Evolutionary conservation across 306 rosid genomes (phyloP).

Genomic region (Glycyrrhiza uralensis): DNA sequence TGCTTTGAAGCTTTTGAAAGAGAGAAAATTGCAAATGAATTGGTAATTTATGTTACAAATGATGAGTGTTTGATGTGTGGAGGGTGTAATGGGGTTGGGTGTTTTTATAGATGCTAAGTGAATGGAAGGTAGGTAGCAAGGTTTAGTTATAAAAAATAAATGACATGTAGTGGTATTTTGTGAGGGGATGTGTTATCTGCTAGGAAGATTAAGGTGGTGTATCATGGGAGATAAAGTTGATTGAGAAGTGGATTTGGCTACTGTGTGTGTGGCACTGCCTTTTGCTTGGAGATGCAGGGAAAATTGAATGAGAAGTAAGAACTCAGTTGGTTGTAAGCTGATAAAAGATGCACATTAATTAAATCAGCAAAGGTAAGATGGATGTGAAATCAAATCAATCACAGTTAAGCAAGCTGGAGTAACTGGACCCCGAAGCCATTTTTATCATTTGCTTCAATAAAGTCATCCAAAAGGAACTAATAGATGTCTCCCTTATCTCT

Average conservation of each 20-base stretch:
- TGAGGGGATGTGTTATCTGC: conserved; percentile 22
- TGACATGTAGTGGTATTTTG: background rate
- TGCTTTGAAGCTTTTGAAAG: background rate
- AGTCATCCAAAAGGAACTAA: background rate
- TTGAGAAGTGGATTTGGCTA: conserved; percentile 26
- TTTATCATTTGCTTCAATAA: background rate
- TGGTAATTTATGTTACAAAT: background rate
- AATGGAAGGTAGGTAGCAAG: conserved; percentile 21
- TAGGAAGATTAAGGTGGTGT: conserved; percentile 30
- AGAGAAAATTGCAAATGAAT: background rate
- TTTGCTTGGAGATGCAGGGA: conserved; percentile 33
- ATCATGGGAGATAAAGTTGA: conserved; percentile 23
- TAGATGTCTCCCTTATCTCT: background rate
- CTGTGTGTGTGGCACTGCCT: background rate
- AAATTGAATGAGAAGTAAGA: conserved; percentile 25
- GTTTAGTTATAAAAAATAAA: conserved; percentile 31
- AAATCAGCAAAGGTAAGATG: conserved; percentile 17
- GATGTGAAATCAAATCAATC: conserved; percentile 35
- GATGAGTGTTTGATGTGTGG: conserved; percentile 31
- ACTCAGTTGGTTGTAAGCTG: conserved; percentile 19
- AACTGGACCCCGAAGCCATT: conserved; percentile 4
- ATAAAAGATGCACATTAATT: conserved; percentile 9
- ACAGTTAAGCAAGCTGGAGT: conserved; percentile 1
- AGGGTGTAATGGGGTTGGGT: background rate
- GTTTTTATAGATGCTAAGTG: conserved; percentile 30